These are phyloP conservation scores for Microbotryum intermedium DNA, from an alignment of 1,284 basidiomycete species.

Conservation along the genomic window DNA sequence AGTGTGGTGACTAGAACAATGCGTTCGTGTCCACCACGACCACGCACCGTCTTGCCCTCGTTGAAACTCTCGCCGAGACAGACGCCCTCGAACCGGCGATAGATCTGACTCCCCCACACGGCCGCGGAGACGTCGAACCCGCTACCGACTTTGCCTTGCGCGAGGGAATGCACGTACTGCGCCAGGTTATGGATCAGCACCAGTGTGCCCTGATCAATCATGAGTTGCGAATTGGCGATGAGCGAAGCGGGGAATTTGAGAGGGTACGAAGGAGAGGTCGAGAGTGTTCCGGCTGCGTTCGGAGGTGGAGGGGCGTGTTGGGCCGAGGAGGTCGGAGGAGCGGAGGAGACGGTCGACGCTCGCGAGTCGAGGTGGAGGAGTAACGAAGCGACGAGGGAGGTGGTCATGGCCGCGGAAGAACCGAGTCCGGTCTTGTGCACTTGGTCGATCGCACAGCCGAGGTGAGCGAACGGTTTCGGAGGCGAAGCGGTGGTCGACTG, in stretches of 20 bases:
- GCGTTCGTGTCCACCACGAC: too few relatives aligned
- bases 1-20: not conserved
- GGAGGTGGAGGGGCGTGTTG: not conserved
- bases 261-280: not conserved
- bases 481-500: slow-evolving; percentile 43
- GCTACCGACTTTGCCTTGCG: slow-evolving; percentile 95
- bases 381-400: slow-evolving; percentile 79
- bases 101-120: slow-evolving; percentile 89
- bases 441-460: slow-evolving; percentile 58
- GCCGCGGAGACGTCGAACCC: slow-evolving; percentile 95
- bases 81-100: slow-evolving; percentile 73
- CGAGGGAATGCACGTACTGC: slow-evolving; percentile 90
- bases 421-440: slow-evolving; percentile 98
- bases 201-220: slow-evolving; percentile 43
- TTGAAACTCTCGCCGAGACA: slow-evolving; percentile 30
- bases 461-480: slow-evolving; percentile 58
- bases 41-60: not conserved
- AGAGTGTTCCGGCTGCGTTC: not conserved
- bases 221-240: not conserved
- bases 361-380: slow-evolving; percentile 58
- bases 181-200: slow-evolving; percentile 81
- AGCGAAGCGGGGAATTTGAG: not conserved
- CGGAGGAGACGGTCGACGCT: slow-evolving; percentile 5
- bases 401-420: slow-evolving; percentile 92
- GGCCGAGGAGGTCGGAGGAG: slow-evolving; percentile 11